Evolutionary conservation across 176 grass and related monocot genomes (phyloP).

Genomic region (Alloteropsis semialata): DNA sequence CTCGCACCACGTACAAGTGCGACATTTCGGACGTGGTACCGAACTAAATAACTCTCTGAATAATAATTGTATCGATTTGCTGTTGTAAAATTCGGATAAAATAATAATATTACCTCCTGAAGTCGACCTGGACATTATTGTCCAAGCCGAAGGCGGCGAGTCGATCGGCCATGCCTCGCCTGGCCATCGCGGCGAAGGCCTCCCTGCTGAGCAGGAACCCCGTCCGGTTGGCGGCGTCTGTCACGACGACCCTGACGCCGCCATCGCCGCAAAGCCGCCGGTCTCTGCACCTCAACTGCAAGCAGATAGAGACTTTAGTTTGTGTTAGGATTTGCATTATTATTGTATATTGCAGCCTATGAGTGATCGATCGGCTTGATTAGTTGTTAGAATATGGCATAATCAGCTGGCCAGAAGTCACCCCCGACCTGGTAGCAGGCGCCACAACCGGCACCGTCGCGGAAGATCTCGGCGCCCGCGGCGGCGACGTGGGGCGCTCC

Average conservation of each 20-base stretch:
- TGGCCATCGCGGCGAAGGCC: constrained; percentile 48
- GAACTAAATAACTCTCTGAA: no score
- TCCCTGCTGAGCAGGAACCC: constrained; percentile 37
- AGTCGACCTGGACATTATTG: constrained; percentile 31
- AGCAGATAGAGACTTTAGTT: no score
- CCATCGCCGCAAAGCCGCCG: constrained; percentile 30
- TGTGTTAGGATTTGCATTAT: no score
- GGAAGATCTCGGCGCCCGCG: constrained; percentile 26
- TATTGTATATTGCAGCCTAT: no score
- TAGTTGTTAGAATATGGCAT: no score
- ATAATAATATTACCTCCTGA: constrained; percentile 59
- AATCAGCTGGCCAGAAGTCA: no score
- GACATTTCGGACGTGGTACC: no score
- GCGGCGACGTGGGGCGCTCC: background rate
- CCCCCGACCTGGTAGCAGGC: constrained; percentile 52
- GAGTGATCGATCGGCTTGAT: no score
- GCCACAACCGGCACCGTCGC: constrained; percentile 36
- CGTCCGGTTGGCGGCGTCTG: constrained; percentile 20
- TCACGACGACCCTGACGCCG: constrained; percentile 49
- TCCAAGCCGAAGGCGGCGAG: background rate
- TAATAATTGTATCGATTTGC: no score
- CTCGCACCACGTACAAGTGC: no score
- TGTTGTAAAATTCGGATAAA: background rate
- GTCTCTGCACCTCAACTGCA: constrained; percentile 55
- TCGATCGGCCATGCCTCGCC: background rate